Percentiles rank a stretch among this genome's conserved stretches.
Evolutionary conservation across 2,329 filamentous ascomycete species (phyloP).

Genomic region (Beauveria varroae): DNA sequence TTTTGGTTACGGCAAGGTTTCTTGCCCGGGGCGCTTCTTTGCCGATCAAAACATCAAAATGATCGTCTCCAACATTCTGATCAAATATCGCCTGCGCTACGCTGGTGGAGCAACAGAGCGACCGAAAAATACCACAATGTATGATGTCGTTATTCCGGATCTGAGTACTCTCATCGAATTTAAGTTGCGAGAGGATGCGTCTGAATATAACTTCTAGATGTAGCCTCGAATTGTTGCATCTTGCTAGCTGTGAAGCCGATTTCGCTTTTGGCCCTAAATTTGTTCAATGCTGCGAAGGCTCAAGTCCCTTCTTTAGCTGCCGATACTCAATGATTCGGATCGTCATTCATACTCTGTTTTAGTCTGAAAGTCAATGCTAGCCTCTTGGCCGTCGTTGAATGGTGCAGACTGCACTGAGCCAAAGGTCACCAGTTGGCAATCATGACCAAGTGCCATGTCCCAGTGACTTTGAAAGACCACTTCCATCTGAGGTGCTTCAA

Average conservation of each 20-base stretch:
- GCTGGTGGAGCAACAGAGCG: background rate
- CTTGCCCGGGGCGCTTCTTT: constrained; percentile 1
- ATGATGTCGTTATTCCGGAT: constrained; percentile 3
- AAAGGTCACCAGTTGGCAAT: background rate
- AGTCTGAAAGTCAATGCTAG: too few species aligned
- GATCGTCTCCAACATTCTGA: constrained; percentile 1
- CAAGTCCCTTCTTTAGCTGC: background rate
- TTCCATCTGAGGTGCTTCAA: background rate
- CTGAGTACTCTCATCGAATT: background rate
- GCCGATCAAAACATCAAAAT: constrained; percentile 1
- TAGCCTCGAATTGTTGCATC: background rate
- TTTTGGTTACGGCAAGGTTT: constrained; percentile 4
- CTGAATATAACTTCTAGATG: background rate
- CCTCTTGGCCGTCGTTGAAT: background rate
- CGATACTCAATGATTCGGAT: too few species aligned
- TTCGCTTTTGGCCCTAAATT: too few species aligned
- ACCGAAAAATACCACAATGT: background rate
- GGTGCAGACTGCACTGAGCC: background rate
- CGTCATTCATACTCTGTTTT: background rate
- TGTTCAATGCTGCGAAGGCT: background rate
- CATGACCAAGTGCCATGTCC: constrained; percentile 2
- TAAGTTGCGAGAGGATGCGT: background rate
- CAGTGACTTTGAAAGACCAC: constrained; percentile 7
- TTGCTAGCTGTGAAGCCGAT: background rate
- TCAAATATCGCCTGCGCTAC: background rate